Base-by-base conservation (phyloP, 371 early-diverging fungal genomes). In the Rhizopus stolonifer region DNA sequence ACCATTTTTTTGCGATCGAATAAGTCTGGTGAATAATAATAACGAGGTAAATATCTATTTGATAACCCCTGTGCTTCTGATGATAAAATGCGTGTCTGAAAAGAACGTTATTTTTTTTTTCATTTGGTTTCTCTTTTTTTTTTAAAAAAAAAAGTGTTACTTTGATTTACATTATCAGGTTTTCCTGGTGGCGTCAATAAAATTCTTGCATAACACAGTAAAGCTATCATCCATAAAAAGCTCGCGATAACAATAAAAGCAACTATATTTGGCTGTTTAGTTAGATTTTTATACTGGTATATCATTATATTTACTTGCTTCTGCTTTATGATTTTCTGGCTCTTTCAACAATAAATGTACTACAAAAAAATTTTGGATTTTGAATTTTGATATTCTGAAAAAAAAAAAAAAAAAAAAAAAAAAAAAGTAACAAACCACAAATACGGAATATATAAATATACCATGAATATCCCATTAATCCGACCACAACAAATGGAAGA, bases 391-490 rank as follows among this genome's bases (percentile, higher is more conserved):
- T 13, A 6, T 45, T 17, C 4, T 31, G 17, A 13, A 46, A 23
- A 38, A 23, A 18, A 24, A 24, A 40, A 40, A 40, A 17, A 19
- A 19, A 21, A 40, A 19, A 45, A 21, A 33, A 5, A 29, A 29
- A 7, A 29, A 29, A 7, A 29, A 10, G 10, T 7, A 29, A 58
- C 64, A 46, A 74, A 82, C 83, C 68, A 53, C 81, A 79, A n/a
- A 78, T 56, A 14, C 79, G 71, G 49, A 78, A 71, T 6, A 76
- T 73, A 42, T 75, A 80, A 45, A 69, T 66, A 47, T 80, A 83
- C 70, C 80, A 83, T 6, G 72, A 64, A 56, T 77, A 77, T 1
- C 64, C 59, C 14, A 77, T 21, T 46, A 77, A 24, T 15, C 64
- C 74, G 26, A 58, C 53, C 1, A 69, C 72, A 4, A 77, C 51